Evolutionary conservation across 2,329 filamentous ascomycete species (phyloP).

Genomic region (Aspergillus clavatus): DNA sequence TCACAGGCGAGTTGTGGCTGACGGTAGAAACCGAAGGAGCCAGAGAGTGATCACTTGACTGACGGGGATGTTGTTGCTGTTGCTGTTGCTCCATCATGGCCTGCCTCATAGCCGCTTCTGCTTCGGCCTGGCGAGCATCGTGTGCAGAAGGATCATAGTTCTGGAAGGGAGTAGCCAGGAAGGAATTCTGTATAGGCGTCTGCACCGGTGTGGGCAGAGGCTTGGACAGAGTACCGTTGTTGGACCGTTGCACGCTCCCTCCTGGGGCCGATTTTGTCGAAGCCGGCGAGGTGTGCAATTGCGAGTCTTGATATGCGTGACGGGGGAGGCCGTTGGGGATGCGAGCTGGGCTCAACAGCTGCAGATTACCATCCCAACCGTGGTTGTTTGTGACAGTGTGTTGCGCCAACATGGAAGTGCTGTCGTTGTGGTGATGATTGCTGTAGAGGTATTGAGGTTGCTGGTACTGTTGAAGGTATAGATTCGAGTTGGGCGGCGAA

Average conservation of each 20-base stretch:
- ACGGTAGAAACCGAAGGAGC: constrained; percentile 57
- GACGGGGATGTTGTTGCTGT: constrained; percentile 32
- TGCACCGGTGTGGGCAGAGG: constrained; percentile 53
- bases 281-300: constrained; percentile 41
- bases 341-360: constrained; percentile 33
- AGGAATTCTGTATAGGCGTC: constrained; percentile 50
- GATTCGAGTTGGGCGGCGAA: constrained; percentile 28
- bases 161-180: constrained; percentile 44
- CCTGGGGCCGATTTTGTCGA: constrained; percentile 40
- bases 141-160: constrained; percentile 41
- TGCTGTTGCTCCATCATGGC: constrained; percentile 49
- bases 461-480: constrained; percentile 29
- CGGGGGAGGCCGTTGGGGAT: constrained; percentile 25
- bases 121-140: constrained; percentile 41
- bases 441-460: constrained; percentile 21
- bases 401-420: constrained; percentile 39
- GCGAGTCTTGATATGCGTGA: constrained; percentile 20
- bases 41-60: constrained; percentile 47
- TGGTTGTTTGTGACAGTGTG: constrained; percentile 32
- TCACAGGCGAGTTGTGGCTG: constrained; percentile 58
- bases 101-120: constrained; percentile 58
- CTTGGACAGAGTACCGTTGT: constrained; percentile 44
- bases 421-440: constrained; percentile 22
- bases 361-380: constrained; percentile 34
- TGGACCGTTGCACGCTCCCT: constrained; percentile 36